phyloP scores from a whole-genome alignment of 1,284 basidiomycete species.

The Lignosus rhinocerotis region DNA sequence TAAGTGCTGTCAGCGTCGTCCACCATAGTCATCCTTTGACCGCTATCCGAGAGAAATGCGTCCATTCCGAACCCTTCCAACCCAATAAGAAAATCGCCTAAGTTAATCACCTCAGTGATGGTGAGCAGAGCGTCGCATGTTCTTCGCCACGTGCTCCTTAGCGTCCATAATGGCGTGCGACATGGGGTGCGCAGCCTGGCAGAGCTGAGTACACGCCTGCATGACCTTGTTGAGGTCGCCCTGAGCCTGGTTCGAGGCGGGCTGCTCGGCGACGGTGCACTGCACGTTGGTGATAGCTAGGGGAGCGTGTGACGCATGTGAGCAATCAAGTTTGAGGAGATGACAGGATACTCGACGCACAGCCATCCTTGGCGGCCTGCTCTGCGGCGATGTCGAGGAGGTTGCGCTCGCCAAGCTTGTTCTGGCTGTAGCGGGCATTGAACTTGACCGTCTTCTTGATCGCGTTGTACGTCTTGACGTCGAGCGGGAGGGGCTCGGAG shows the following conservation, averaged over 20 bases:
- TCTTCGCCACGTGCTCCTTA: background rate
- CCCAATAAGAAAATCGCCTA: background rate
- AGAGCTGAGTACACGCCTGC: background rate
- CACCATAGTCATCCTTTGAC: background rate
- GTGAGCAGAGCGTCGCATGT: background rate
- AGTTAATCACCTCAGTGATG: background rate
- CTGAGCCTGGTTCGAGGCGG: background rate
- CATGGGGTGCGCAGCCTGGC: background rate
- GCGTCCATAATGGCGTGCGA: background rate
- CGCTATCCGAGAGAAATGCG: background rate
- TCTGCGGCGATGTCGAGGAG: constrained; percentile 2
- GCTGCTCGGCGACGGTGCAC: background rate
- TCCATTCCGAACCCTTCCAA: background rate
- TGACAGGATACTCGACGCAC: background rate
- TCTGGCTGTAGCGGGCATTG: constrained; percentile 5
- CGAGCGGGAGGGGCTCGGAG: background rate
- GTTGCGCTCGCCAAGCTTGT: constrained; percentile 2
- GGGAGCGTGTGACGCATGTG: background rate
- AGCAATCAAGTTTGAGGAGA: background rate
- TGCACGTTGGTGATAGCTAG: background rate
- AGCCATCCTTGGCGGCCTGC: background rate
- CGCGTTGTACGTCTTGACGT: constrained; percentile 2
- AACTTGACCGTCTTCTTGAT: constrained; percentile 3
- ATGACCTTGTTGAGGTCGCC: background rate
- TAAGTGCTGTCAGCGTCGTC: background rate